Percentiles rank a stretch among this genome's conserved stretches.
These are phyloP conservation scores for Zasmidium angulare DNA, from an alignment of 2,329 filamentous ascomycete species.

Conservation along the genomic window DNA sequence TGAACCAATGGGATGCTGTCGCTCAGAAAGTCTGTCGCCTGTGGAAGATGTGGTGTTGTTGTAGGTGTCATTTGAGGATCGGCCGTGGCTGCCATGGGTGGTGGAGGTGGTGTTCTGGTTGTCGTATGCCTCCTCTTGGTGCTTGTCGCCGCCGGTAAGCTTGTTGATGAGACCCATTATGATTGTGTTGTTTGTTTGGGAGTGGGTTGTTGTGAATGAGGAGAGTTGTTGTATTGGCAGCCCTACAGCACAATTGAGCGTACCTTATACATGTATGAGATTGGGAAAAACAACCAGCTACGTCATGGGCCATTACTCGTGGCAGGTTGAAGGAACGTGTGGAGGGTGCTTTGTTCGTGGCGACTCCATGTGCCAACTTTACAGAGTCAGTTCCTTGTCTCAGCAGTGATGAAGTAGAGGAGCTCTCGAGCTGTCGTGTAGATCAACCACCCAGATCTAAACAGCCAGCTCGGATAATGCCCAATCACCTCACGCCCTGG, in stretches of 20 bases:
- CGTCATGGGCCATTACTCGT: neutral
- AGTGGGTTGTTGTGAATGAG: neutral
- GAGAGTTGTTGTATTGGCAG: neutral
- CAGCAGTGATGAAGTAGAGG: neutral
- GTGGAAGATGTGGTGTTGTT: neutral
- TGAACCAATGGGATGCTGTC: constrained; percentile 4
- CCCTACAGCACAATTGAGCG: neutral
- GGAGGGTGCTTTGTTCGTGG: neutral
- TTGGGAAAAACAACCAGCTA: neutral
- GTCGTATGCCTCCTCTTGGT: constrained; percentile 1
- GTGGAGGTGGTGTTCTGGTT: neutral
- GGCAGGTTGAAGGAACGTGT: neutral
- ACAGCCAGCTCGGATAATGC: neutral
- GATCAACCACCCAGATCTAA: neutral
- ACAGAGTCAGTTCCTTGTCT: neutral
- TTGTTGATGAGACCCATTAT: constrained; percentile 16
- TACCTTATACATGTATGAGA: neutral
- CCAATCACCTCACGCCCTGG: neutral
- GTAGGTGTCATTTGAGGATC: neutral
- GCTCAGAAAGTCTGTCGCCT: neutral
- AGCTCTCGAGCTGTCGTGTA: neutral
- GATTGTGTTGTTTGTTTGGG: neutral
- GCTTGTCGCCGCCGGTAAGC: constrained; percentile 6
- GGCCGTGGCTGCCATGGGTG: neutral
- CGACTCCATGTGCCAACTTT: neutral